These are phyloP conservation scores for Globisporangium sylvaticum DNA, from an alignment of 352 stramenopile genomes.

Conservation along the genomic window DNA sequence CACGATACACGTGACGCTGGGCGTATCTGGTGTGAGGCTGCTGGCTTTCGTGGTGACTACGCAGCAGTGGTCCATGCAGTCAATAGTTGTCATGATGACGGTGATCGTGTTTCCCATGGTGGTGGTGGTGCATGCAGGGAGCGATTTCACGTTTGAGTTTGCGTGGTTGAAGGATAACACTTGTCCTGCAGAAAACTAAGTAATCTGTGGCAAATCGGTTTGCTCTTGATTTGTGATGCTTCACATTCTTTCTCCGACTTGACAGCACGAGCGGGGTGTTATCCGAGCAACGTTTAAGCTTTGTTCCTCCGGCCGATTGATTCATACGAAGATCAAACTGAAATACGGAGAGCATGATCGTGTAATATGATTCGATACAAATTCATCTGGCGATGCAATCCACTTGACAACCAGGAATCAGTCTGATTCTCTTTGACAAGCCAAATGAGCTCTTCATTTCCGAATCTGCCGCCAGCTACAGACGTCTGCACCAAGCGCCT, in stretches of 20 bases:
- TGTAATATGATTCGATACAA: not conserved
- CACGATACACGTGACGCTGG: not conserved
- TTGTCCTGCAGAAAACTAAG: not conserved
- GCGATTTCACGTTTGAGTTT: constrained; percentile 9
- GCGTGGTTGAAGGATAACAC: not conserved
- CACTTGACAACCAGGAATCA: not conserved
- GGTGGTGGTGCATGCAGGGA: not conserved
- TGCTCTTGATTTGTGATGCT: too few relatives aligned
- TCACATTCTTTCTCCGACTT: too few relatives aligned
- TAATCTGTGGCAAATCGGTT: too few relatives aligned
- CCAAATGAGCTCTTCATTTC: not conserved
- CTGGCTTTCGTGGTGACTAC: not conserved
- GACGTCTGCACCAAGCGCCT: not conserved
- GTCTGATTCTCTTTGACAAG: not conserved
- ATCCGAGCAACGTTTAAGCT: too few relatives aligned
- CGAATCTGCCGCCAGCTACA: not conserved
- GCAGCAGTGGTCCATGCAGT: not conserved
- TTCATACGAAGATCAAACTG: too few relatives aligned
- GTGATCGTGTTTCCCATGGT: not conserved
- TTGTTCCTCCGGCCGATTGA: too few relatives aligned
- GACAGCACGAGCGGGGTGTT: too few relatives aligned
- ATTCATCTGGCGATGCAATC: not conserved
- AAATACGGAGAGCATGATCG: too few relatives aligned
- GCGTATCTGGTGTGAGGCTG: not conserved
- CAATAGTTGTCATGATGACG: not conserved